Evolutionary conservation across 108 stramenopile genomes (phyloP), one percentile per base, ranked within the genome.

Genomic region (Epithemia pelagica): DNA sequence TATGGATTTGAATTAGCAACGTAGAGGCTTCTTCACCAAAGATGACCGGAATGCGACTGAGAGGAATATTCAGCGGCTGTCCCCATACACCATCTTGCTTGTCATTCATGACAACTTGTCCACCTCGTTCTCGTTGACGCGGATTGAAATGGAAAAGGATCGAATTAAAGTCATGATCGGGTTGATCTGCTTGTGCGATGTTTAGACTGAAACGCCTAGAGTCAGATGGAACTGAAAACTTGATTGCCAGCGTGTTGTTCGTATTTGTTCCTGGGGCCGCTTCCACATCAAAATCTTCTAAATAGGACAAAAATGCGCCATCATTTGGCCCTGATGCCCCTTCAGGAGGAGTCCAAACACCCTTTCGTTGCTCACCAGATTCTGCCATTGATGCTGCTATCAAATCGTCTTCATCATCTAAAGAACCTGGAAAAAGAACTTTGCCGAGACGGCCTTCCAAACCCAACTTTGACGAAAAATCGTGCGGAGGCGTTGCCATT

Each of bases 121-220:
- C 92, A 56, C 83, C 89, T 56, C 75, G 66, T 74, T 85, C 80
- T 60, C 68, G 77, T 62, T 82, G 89, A 24, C 91, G 81, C 29
- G 91, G 91, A 69, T 89, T 94, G 68, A 90, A 90, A 70, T 92
- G 91, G 66, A 89, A 89, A 28, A 92, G 54, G 8, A 92, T 68
- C 46, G 71, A 66, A 31, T 84, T 52, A 70, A 84, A 89, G 52
- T 69, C 66, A 57, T 92, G 77, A 52, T 74, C 74, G 24, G 84
- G 76, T 46, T 46, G 37, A 59, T 76, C 76, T 30, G 86, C 75
- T 30, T 66, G 65, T 23, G 92, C 78, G 65, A 93, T 85, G 64
- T 93, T 93, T 64, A 93, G 61, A 72, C 84, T 80, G 71, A 94
- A 94, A 26, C 92, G 82, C 29, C 72, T 73, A 18, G 87, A 89